Conservation (phyloP, 805 yeast species). For the Metschnikowia kunwiensis region DNA sequence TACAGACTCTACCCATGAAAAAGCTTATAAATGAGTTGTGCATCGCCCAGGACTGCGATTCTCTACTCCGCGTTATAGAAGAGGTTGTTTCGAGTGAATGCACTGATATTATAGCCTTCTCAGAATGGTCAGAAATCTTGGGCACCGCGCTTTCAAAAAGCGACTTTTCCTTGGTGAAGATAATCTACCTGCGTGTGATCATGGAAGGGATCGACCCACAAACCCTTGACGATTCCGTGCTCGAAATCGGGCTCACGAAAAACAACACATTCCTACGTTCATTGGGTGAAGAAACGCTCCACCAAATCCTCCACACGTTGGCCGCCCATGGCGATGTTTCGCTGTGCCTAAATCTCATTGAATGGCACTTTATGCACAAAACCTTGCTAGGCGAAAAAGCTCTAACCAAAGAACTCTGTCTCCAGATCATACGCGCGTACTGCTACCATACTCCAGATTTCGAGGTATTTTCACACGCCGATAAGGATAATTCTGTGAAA, state of each 20-base stretch:
- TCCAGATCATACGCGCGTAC: conserved; percentile 34
- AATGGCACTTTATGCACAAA: conserved; percentile 35
- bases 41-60: conserved; percentile 23
- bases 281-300: conserved; percentile 23
- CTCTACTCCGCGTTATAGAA: conserved; percentile 12
- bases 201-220: conserved; percentile 28
- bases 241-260: conserved; percentile 8
- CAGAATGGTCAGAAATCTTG: conserved; percentile 25
- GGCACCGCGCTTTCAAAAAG: conserved; percentile 23
- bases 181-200: conserved; percentile 28
- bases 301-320: conserved; percentile 29
- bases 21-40: conserved; percentile 19
- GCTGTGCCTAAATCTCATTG: conserved; percentile 33
- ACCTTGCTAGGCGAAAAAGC: conserved; percentile 31
- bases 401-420: conserved; percentile 31
- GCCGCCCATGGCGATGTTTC: conserved; percentile 37
- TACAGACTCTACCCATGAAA: conserved; percentile 16
- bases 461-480: conserved; percentile 6
- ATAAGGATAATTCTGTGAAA: conserved; percentile 26
- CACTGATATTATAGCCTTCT: conserved; percentile 5
- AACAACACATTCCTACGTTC: conserved; percentile 17
- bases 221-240: conserved; percentile 25
- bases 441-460: conserved; percentile 22
- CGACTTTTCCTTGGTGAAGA: conserved; percentile 28
- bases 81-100: not conserved